Evolutionary conservation across 2,329 filamentous ascomycete genomes (phyloP), one percentile per base, ranked within the genome.

Genomic region (Aureobasidium sp.): DNA sequence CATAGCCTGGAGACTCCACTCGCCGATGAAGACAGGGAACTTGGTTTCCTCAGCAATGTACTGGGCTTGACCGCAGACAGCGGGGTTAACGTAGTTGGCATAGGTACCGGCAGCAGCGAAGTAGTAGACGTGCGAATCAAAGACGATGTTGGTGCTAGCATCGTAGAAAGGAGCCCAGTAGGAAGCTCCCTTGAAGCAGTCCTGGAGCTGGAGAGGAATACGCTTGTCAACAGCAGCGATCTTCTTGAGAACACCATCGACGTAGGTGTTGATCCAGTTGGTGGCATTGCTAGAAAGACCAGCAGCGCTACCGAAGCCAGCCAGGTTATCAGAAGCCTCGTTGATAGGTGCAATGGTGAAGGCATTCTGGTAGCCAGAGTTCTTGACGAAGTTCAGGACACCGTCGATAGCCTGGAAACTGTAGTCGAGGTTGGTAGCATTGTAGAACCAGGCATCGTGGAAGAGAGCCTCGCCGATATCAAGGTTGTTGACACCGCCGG

Each of bases 401-500:
- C 27, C 36, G 34, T 37, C 50, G n/a, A 36, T 41, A 9, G 50
- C 50, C 42, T 62, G 34, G 34, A 37, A 37, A 15, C 34, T 37
- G 12, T 37, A 37, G 34, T 37, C 34, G 13, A 37, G 34, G 34
- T 37, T 37, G 34, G 34, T 37, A 6, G 34, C 34, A 15, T 52
- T 59, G 36, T 60, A 23, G 36, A 56, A 59, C 62, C 62, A 64
- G 9, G 37, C 44, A 37, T 37, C 34, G 12, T 37, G 34, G 34
- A 37, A 37, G n/a, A 59, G 57, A 37, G 34, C 34, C 37, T 56
- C 26, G 6, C 62, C 57, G 12, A 58, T 47, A 46, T 64, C 62
- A 17, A 60, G 61, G 12, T 58, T 58, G 29, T 64, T 64, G 17
- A 62, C 51, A 51, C 62, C 74, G 92, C 94, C 0, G 97, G 94